Base-by-base conservation (phyloP, 2,329 filamentous ascomycete species). In the Diaporthe capsici region DNA sequence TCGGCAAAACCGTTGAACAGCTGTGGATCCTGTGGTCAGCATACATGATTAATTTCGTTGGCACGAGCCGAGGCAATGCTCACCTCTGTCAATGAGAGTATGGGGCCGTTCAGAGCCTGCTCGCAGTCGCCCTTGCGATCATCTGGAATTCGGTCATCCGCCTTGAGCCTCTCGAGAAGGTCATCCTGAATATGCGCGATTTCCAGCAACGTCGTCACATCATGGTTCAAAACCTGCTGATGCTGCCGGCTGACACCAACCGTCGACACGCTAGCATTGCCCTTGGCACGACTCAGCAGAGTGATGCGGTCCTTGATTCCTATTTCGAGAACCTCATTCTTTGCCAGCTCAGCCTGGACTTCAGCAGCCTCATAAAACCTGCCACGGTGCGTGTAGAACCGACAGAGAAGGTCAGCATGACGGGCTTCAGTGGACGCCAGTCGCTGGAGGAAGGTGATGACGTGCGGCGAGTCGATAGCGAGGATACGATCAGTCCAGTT, bases 141-240 rank as follows among this genome's bases (percentile, higher is more conserved):
- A 0, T 87, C 85, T 17, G 88, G 86, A 51, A 98, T 89, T 58
- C 97, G 91, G 1, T 87, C 82, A 78, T 99, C 97, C 13, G 89
- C 89, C 81, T 89, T 91, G 71, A 99, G 86, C 61, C 95, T 90
- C 82, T 95, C 93, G 34, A 98, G 84, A 57, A 98, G 85, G 80
- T 99, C 97, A 81, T 98, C 95, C 83, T 99, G 97, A 72, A 99
- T 97, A 81, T 97, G 96, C 20, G 96, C 96, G 68, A 98, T 92
- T 80, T 99, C 97, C 13, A 99, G 91, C 60, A 97, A 88, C 79
- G 97, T 95, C 3, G 92, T 92, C 34, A 98, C 94, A 77, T 95
- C 92, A 80, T 98, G 94, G 74, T 96, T 91, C 39, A 98, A 88
- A 76, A 95, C 90, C 83, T 98, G 97, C 82, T 97, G 94, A 76